These are phyloP conservation scores for Macrolepiota fuliginosa DNA, from an alignment of 768 basidiomycete genomes.

Conservation along the genomic window DNA sequence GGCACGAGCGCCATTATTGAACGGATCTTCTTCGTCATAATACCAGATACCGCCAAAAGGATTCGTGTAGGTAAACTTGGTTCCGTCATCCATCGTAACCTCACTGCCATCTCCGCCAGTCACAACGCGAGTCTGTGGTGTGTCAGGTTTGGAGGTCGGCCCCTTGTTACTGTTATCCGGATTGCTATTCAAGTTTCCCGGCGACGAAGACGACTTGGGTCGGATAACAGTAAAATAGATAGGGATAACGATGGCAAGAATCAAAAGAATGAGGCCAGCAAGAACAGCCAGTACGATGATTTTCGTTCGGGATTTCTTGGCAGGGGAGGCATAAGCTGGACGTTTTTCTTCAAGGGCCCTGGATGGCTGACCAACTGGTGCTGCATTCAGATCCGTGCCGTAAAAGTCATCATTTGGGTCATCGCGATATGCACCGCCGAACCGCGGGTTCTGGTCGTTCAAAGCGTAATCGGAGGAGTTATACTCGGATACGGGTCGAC, in stretches of 20 bases:
- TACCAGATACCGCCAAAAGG: slow-evolving; percentile 88
- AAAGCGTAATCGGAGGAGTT: slow-evolving; percentile 63
- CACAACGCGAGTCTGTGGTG: slow-evolving; percentile 31
- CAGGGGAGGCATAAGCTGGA: slow-evolving; percentile 47
- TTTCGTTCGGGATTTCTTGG: slow-evolving; percentile 39
- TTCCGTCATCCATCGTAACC: slow-evolving; percentile 79
- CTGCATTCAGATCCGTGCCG: slow-evolving; percentile 27
- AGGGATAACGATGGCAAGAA: slow-evolving; percentile 59
- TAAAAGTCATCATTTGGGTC: slow-evolving; percentile 48
- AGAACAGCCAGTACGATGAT: slow-evolving; percentile 42
- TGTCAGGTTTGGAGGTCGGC: slow-evolving; percentile 22
- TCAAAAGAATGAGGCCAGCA: slow-evolving; percentile 46
- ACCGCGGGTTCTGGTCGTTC: slow-evolving; percentile 38
- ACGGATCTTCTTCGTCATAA: slow-evolving; percentile 78
- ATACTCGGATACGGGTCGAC: slow-evolving; percentile 45
- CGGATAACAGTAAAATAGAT: slow-evolving; percentile 57
- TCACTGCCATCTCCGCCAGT: slow-evolving; percentile 84
- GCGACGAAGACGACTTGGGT: slow-evolving; percentile 16
- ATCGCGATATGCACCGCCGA: slow-evolving; percentile 50
- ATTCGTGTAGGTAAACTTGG: slow-evolving; percentile 80
- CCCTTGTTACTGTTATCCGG: slow-evolving; percentile 20
- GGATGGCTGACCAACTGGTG: slow-evolving; percentile 31
- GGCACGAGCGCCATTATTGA: slow-evolving; percentile 75
- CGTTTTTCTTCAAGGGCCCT: slow-evolving; percentile 65
- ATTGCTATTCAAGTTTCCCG: slow-evolving; percentile 18